Percentiles rank a stretch among this genome's conserved stretches.
phyloP scores from a whole-genome alignment of 2,329 filamentous ascomycete genomes.

The Microdochium bolleyi region DNA sequence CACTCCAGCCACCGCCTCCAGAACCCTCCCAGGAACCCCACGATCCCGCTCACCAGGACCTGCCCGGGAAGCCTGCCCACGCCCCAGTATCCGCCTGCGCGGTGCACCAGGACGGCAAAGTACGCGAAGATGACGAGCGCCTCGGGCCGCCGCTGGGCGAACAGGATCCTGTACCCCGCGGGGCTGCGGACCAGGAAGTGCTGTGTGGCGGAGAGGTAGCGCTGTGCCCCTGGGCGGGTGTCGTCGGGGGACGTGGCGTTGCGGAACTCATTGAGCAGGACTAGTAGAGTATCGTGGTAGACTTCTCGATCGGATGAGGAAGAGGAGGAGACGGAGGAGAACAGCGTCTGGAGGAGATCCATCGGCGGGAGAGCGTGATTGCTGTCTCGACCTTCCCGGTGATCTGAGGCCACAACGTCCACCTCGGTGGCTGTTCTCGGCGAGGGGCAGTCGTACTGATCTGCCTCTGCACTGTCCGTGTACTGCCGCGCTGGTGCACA shows the following conservation, averaged over 20 bases:
- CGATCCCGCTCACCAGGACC: neutral
- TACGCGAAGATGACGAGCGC: neutral
- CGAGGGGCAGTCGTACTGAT: too few species aligned
- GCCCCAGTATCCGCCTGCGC: neutral
- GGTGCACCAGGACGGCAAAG: neutral
- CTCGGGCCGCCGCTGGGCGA: neutral
- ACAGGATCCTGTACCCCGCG: neutral
- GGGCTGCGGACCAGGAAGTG: neutral
- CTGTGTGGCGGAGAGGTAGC: neutral
- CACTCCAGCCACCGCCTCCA: neutral
- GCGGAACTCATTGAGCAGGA: neutral
- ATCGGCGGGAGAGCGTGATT: too few species aligned
- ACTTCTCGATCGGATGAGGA: neutral
- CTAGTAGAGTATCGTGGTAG: neutral
- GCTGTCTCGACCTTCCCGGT: too few species aligned
- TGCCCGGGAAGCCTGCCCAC: neutral
- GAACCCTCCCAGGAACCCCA: neutral
- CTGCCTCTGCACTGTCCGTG: too few species aligned
- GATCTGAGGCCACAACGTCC: too few species aligned
- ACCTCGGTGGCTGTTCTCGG: too few species aligned
- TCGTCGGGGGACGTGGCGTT: neutral
- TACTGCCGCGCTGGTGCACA: neutral
- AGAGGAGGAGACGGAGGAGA: neutral
- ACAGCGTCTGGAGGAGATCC: too few species aligned
- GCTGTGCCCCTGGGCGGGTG: neutral